phyloP scores from a whole-genome alignment of 179 eudicot species.

The Carnegiea gigantea region DNA sequence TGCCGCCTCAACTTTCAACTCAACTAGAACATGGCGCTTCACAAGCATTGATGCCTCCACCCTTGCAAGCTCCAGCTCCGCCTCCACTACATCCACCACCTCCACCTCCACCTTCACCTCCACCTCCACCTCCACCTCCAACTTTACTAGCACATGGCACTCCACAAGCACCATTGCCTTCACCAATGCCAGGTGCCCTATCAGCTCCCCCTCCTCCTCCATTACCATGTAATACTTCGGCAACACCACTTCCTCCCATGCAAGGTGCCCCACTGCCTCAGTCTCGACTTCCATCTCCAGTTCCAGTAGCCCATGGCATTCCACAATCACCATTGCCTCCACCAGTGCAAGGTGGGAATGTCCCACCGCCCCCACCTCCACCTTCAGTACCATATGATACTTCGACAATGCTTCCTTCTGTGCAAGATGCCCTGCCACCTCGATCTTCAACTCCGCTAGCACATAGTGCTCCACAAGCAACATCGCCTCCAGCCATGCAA shows the following conservation, averaged over 20 bases:
- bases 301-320: background rate
- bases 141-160: constrained; percentile 27
- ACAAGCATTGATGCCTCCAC: constrained; percentile 28
- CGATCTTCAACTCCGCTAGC: constrained; percentile 30
- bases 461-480: constrained; percentile 9
- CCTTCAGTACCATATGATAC: too few species aligned
- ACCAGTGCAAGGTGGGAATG: constrained; percentile 4
- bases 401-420: too few species aligned
- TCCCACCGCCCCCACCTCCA: constrained; percentile 22
- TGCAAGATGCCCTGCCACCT: constrained; percentile 24
- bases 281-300: constrained; percentile 30
- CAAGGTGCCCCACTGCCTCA: constrained; percentile 29
- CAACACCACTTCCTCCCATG: constrained; percentile 33
- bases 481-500: constrained; percentile 15
- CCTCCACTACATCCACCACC: constrained; percentile 18
- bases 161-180: constrained; percentile 32
- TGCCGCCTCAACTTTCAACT: constrained; percentile 19
- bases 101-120: constrained; percentile 33
- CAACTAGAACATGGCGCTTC: constrained; percentile 28
- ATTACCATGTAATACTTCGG: constrained; percentile 1
- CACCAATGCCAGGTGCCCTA: constrained; percentile 12
- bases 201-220: constrained; percentile 30
- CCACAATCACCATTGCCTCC: constrained; percentile 20
- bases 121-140: constrained; percentile 31
- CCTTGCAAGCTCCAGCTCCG: constrained; percentile 20